phyloP scores from a whole-genome alignment of 805 yeast genomes.

The Danielozyma ontarioensis region DNA sequence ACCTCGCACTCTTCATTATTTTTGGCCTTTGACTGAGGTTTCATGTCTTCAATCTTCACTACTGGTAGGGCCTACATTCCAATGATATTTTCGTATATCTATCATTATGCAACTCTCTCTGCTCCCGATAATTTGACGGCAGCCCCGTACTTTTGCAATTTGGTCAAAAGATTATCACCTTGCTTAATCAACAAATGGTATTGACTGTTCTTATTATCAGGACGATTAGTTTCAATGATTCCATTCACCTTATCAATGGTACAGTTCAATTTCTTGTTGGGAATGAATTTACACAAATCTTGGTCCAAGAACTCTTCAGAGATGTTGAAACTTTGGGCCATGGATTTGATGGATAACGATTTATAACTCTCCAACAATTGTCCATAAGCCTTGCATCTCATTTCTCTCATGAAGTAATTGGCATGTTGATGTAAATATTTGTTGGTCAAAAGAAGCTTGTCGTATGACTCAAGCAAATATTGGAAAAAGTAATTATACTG shows the following conservation, averaged over 20 bases:
- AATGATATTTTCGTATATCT: too few relatives aligned
- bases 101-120: slow-evolving; percentile 54
- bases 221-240: slow-evolving; percentile 90
- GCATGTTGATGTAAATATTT: slow-evolving; percentile 73
- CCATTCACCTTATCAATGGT: slow-evolving; percentile 94
- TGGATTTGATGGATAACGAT: slow-evolving; percentile 80
- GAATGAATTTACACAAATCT: slow-evolving; percentile 86
- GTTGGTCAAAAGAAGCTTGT: slow-evolving; percentile 56
- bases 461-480: slow-evolving; percentile 71
- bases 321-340: slow-evolving; percentile 95
- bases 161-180: slow-evolving; percentile 89
- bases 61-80: too few relatives aligned
- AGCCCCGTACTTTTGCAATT: slow-evolving; percentile 94
- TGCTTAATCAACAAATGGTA: slow-evolving; percentile 83
- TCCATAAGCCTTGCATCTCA: slow-evolving; percentile 91
- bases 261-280: slow-evolving; percentile 90
- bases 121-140: slow-evolving; percentile 95
- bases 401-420: slow-evolving; percentile 79
- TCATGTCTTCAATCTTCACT: too few relatives aligned
- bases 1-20: slow-evolving; percentile 47
- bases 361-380: slow-evolving; percentile 93
- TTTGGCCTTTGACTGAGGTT: slow-evolving; percentile 8
- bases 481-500: slow-evolving; percentile 80
- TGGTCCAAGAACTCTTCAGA: slow-evolving; percentile 77
- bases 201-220: slow-evolving; percentile 93